A percentile compares a stretch with the other conserved stretches of the same genome.
Conservation (phyloP, 495 filamentous ascomycete genomes). For the Trichoderma asperelloides region DNA sequence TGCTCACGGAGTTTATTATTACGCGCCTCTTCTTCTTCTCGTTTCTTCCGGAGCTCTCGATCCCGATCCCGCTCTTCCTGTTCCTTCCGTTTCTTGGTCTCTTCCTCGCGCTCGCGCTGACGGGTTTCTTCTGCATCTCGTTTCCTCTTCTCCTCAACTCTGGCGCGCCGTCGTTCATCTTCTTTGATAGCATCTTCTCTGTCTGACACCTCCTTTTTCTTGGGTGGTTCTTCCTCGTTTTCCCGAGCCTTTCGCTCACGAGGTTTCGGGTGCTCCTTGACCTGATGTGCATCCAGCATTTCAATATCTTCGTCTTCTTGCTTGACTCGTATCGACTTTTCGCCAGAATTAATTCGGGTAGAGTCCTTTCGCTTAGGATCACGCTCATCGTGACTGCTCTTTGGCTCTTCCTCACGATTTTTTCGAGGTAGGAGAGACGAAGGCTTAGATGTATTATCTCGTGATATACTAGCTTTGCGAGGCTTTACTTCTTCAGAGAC, state of each 20-base stretch:
- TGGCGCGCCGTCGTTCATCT: slow-evolving; percentile 29
- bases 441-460: slow-evolving; percentile 16
- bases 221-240: slow-evolving; percentile 38
- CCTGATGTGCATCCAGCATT: slow-evolving; percentile 34
- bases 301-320: slow-evolving; percentile 39
- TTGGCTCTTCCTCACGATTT: slow-evolving; percentile 29
- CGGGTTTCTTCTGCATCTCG: slow-evolving; percentile 20
- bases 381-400: slow-evolving; percentile 17
- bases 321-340: slow-evolving; percentile 36
- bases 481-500: slow-evolving; percentile 22
- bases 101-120: slow-evolving; percentile 22
- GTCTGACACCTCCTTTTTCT: slow-evolving; percentile 36
- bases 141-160: slow-evolving; percentile 16
- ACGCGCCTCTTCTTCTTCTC: slow-evolving; percentile 18
- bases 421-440: slow-evolving; percentile 24
- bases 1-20: slow-evolving; percentile 14
- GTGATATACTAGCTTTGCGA: slow-evolving; percentile 27
- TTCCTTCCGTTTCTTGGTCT: slow-evolving; percentile 27
- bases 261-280: slow-evolving; percentile 8
- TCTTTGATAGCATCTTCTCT: slow-evolving; percentile 26
- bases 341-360: slow-evolving; percentile 26
- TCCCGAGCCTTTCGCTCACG: slow-evolving; percentile 27
- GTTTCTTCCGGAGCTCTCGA: slow-evolving; percentile 34
- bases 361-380: slow-evolving; percentile 30
- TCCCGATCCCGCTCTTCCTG: slow-evolving; percentile 32